phyloP scores from a whole-genome alignment of 495 filamentous ascomycete species.

The Xylaria grammica region DNA sequence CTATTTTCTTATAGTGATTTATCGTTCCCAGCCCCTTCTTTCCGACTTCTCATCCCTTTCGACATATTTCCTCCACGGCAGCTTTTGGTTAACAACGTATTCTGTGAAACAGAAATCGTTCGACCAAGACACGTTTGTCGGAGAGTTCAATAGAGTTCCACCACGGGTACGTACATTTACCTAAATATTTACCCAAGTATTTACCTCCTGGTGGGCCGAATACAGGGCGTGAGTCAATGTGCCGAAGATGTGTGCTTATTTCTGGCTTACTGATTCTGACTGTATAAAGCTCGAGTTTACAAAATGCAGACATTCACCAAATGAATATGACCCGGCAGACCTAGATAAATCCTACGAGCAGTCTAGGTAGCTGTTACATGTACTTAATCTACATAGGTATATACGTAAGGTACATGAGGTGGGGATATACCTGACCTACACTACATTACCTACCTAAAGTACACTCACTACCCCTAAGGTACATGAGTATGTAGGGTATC shows the following conservation, averaged over 20 bases:
- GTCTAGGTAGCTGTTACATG: no score
- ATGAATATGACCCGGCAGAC: neutral
- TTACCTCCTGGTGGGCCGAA: neutral
- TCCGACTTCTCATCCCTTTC: neutral
- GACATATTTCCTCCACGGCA: neutral
- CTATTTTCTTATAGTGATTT: neutral
- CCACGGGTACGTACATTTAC: constrained; percentile 17
- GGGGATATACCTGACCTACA: no score
- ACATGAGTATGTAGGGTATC: no score
- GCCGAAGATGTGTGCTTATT: neutral
- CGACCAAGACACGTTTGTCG: constrained; percentile 14
- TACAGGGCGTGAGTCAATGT: constrained; percentile 2
- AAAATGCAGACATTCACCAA: neutral
- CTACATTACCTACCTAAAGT: no score
- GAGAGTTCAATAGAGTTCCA: constrained; percentile 10
- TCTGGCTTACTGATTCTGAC: neutral
- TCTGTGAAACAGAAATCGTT: constrained; percentile 6
- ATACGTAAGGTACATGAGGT: no score
- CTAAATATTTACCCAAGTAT: neutral
- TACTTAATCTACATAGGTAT: neutral
- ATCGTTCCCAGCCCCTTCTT: neutral
- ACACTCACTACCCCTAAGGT: no score
- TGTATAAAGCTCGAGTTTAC: no score
- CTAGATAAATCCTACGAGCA: neutral
- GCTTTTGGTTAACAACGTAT: neutral